Conservation (phyloP, 1,284 basidiomycete species). For the Erythrobasidium hasegawianum region DNA sequence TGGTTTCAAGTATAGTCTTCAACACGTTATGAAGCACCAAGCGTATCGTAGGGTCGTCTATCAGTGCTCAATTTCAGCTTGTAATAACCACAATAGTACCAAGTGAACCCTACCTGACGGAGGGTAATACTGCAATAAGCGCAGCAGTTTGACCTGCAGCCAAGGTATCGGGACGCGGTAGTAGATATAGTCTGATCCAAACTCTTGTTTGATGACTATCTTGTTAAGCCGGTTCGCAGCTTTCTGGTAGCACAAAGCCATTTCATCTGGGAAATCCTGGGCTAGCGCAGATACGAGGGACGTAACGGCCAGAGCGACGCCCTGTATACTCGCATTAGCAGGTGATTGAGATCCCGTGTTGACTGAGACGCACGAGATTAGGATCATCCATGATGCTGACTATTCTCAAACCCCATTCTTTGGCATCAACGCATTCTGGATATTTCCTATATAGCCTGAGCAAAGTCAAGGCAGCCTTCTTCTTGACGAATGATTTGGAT, state of each 20-base stretch:
- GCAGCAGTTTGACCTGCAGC: slow-evolving; percentile 93
- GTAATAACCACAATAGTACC: no score
- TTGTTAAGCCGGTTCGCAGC: slow-evolving; percentile 84
- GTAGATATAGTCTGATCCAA: slow-evolving; percentile 83
- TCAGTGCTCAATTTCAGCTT: no score
- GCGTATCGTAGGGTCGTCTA: slow-evolving; percentile 78
- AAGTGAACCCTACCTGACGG: slow-evolving; percentile 79
- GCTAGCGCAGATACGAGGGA: slow-evolving; percentile 92
- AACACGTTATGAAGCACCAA: slow-evolving; percentile 77
- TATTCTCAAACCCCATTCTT: slow-evolving; percentile 93
- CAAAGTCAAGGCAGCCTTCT: slow-evolving; percentile 94
- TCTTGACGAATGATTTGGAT: slow-evolving; percentile 91
- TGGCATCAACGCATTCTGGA: slow-evolving; percentile 84
- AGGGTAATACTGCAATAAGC: slow-evolving; percentile 91
- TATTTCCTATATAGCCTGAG: slow-evolving; percentile 92
- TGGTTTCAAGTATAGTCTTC: slow-evolving; percentile 85
- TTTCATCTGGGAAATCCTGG: slow-evolving; percentile 87
- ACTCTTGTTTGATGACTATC: slow-evolving; percentile 88
- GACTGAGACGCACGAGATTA: slow-evolving; percentile 61
- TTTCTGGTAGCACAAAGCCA: slow-evolving; percentile 84
- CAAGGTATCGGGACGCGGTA: slow-evolving; percentile 97
- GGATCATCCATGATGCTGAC: slow-evolving; percentile 91
- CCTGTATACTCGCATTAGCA: slow-evolving; percentile 54
- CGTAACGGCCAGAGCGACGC: slow-evolving; percentile 89
- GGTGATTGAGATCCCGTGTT: neutral